These are phyloP conservation scores for Pseudonitzschia delicatissima DNA, from an alignment of 108 stramenopile species.

Conservation along the genomic window DNA sequence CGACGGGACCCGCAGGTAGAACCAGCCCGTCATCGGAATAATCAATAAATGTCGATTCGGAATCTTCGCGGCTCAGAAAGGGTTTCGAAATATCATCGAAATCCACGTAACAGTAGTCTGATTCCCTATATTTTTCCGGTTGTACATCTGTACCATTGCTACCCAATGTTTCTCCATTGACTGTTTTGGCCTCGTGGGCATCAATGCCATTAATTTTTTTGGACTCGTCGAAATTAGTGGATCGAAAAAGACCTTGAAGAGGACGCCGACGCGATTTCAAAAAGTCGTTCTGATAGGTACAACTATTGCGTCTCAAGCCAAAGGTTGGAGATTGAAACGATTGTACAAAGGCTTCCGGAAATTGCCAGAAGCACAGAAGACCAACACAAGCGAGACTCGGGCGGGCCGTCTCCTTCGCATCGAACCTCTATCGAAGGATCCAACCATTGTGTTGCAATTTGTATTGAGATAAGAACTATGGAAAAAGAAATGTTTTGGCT, in stretches of 20 bases:
- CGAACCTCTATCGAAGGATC: too few relatives aligned
- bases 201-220: neutral
- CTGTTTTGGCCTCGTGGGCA: neutral
- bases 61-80: slow-evolving; percentile 16
- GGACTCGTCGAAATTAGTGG: neutral
- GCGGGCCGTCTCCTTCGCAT: too few relatives aligned
- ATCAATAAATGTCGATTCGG: slow-evolving; percentile 33
- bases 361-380: too few relatives aligned
- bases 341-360: neutral
- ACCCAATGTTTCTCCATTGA: neutral
- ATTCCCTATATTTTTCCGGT: neutral
- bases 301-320: too few relatives aligned
- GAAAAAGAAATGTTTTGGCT: too few relatives aligned
- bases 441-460: too few relatives aligned
- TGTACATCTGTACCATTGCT: neutral
- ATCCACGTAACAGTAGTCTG: slow-evolving; percentile 2
- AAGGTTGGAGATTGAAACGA: too few relatives aligned
- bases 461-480: too few relatives aligned
- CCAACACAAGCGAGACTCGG: too few relatives aligned
- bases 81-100: slow-evolving; percentile 17
- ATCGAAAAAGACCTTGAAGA: too few relatives aligned
- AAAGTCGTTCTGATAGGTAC: neutral
- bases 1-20: slow-evolving; percentile 29
- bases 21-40: slow-evolving; percentile 21
- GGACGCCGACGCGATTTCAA: neutral